Conservation (phyloP, 2,329 filamentous ascomycete genomes). For the Colletotrichum plurivorum region DNA sequence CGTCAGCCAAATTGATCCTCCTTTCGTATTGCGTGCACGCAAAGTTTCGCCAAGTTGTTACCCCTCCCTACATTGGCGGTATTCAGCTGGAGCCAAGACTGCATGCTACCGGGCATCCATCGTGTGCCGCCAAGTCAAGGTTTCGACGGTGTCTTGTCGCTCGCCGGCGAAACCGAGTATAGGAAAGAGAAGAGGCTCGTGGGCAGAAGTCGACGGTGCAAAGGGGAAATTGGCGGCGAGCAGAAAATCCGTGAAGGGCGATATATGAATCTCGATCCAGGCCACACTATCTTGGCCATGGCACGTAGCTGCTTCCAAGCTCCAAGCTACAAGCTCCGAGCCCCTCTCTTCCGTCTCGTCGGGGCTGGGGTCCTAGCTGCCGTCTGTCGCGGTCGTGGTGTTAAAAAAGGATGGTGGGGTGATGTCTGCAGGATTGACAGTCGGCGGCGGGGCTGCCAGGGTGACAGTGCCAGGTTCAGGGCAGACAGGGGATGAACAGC, state of each 20-base stretch:
- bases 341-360: conserved; percentile 8
- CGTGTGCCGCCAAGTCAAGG: background rate
- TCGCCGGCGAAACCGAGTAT: background rate
- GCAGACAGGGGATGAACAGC: conserved; percentile 4
- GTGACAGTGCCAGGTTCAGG: conserved; percentile 7
- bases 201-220: background rate
- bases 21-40: background rate
- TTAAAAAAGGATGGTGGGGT: conserved; percentile 26
- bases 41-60: conserved; percentile 19
- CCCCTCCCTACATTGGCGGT: conserved; percentile 10
- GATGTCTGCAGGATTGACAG: conserved; percentile 40
- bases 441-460: conserved; percentile 26
- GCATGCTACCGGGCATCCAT: background rate
- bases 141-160: background rate
- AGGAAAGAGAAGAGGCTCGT: background rate
- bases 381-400: background rate
- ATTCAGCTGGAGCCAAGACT: background rate
- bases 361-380: conserved; percentile 36
- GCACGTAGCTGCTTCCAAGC: background rate
- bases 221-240: background rate
- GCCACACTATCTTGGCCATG: background rate
- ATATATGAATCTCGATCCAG: conserved; percentile 18
- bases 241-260: background rate
- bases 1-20: background rate
- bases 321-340: conserved; percentile 17